Percentiles rank a stretch among this genome's conserved stretches.
These are phyloP conservation scores for Aphanoascus verrucosus DNA, from an alignment of 2,329 filamentous ascomycete species.

Conservation along the genomic window DNA sequence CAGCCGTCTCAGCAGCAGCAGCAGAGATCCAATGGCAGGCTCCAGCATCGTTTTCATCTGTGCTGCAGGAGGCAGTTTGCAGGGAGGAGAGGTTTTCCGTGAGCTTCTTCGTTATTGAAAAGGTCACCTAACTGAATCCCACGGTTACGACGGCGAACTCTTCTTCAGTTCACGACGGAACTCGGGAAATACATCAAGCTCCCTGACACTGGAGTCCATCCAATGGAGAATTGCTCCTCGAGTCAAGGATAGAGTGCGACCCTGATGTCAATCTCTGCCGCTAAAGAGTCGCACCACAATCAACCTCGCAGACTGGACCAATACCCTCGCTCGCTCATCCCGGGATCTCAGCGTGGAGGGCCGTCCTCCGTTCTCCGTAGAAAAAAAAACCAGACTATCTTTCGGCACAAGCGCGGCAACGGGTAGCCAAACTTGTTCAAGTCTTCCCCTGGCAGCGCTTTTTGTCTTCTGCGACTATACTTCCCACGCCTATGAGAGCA, in stretches of 20 bases:
- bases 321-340: background rate
- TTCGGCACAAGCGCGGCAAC: conserved; percentile 2
- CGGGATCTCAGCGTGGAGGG: background rate
- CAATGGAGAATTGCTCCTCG: background rate
- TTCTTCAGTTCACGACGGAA: background rate
- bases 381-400: background rate
- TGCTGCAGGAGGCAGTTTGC: too few species aligned
- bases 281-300: conserved; percentile 1
- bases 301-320: conserved; percentile 3
- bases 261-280: conserved; percentile 8
- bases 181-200: background rate
- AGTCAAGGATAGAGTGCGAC: conserved; percentile 5
- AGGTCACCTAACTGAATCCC: too few species aligned
- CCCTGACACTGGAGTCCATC: background rate
- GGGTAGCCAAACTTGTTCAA: background rate
- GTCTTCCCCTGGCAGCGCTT: background rate
- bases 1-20: too few species aligned
- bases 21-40: too few species aligned
- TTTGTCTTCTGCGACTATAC: background rate
- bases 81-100: too few species aligned
- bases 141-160: background rate
- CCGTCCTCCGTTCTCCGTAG: too few species aligned
- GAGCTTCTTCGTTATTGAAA: too few species aligned
- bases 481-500: conserved; percentile 1
- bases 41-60: too few species aligned